Conservation (phyloP, 768 basidiomycete species). For the Termitomyces heimii region DNA sequence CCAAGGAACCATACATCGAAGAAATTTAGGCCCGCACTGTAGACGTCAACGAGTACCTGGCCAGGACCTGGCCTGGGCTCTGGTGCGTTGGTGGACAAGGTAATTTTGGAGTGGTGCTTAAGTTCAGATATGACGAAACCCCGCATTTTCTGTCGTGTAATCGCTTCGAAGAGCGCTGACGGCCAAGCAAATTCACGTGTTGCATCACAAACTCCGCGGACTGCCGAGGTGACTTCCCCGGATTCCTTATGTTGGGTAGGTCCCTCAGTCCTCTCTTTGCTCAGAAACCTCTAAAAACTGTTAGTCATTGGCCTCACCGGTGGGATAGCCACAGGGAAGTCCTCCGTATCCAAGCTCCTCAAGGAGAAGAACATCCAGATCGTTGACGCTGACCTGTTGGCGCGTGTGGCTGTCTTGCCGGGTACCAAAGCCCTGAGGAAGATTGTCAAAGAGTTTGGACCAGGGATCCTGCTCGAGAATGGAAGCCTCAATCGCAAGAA, state of each 20-base stretch:
- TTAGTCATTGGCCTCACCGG: slow-evolving; percentile 93
- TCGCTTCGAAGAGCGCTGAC: neutral
- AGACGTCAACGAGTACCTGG: slow-evolving; percentile 71
- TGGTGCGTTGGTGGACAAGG: slow-evolving; percentile 46
- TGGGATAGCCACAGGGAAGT: slow-evolving; percentile 95
- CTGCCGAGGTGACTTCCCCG: neutral
- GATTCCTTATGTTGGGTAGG: slow-evolving; percentile 9
- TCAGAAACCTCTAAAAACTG: neutral
- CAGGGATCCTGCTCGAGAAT: slow-evolving; percentile 54
- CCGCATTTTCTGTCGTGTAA: slow-evolving; percentile 53
- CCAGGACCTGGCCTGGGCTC: slow-evolving; percentile 45
- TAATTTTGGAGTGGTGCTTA: slow-evolving; percentile 60
- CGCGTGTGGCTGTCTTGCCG: slow-evolving; percentile 80
- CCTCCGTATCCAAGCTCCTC: slow-evolving; percentile 78
- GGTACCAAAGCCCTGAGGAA: slow-evolving; percentile 67
- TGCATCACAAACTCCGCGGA: neutral
- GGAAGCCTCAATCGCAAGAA: slow-evolving; percentile 78
- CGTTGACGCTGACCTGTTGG: slow-evolving; percentile 89
- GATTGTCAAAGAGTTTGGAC: slow-evolving; percentile 70
- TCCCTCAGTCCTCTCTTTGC: neutral
- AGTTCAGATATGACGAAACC: slow-evolving; percentile 72
- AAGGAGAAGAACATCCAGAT: slow-evolving; percentile 66
- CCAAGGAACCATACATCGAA: slow-evolving; percentile 45
- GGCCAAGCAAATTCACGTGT: neutral
- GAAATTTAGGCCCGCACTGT: slow-evolving; percentile 73